These are phyloP conservation scores for Elaeis oleifera DNA, from an alignment of 202 grass and related monocot genomes.

Conservation along the genomic window DNA sequence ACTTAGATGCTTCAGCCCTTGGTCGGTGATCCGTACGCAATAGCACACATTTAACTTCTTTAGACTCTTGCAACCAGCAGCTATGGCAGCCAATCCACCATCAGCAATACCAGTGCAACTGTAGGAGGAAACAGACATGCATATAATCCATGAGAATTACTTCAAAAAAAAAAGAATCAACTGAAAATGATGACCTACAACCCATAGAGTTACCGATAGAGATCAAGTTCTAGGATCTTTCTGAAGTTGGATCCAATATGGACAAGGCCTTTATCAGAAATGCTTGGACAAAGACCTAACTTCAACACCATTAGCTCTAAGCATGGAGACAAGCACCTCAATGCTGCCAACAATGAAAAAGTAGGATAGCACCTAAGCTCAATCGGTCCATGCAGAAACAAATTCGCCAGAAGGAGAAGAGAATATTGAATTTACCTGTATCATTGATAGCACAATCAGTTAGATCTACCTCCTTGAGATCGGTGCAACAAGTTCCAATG, in stretches of 20 bases:
- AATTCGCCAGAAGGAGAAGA: too few relatives aligned
- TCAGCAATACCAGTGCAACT: slow-evolving; percentile 69
- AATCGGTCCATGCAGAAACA: not conserved
- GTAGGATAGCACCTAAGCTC: slow-evolving; percentile 2
- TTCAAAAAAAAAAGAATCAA: too few relatives aligned
- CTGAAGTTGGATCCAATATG: slow-evolving; percentile 62
- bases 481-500: slow-evolving; percentile 47
- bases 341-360: slow-evolving; percentile 49
- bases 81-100: slow-evolving; percentile 68
- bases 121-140: not conserved
- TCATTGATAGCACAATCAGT: slow-evolving; percentile 82
- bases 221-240: slow-evolving; percentile 75
- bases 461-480: slow-evolving; percentile 85
- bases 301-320: slow-evolving; percentile 69
- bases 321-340: slow-evolving; percentile 68
- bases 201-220: slow-evolving; percentile 55
- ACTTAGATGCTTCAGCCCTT: slow-evolving; percentile 59
- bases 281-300: slow-evolving; percentile 66
- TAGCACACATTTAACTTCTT: slow-evolving; percentile 79
- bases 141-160: too few relatives aligned
- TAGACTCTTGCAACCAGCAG: slow-evolving; percentile 67
- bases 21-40: slow-evolving; percentile 78
- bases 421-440: slow-evolving; percentile 31
- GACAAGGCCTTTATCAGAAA: slow-evolving; percentile 66
- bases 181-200: too few relatives aligned